A percentile compares a stretch with the other conserved stretches of the same genome.
These are phyloP conservation scores for Amylocarpus encephaloides DNA, from an alignment of 2,329 filamentous ascomycete species.

Conservation along the genomic window DNA sequence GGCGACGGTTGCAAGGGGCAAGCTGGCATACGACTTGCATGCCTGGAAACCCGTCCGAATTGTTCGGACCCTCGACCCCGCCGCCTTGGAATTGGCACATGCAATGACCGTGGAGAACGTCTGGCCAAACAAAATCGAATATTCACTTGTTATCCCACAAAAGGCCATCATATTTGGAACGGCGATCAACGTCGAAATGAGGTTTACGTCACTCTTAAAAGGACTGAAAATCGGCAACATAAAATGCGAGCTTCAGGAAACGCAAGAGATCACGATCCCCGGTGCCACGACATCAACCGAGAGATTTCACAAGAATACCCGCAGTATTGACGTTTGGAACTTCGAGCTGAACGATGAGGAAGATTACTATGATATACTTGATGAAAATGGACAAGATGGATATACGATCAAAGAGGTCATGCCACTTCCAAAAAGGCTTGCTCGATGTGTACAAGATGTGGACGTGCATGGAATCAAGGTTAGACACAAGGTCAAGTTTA, in stretches of 20 bases:
- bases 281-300: slow-evolving; percentile 40
- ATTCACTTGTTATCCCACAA: slow-evolving; percentile 86
- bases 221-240: slow-evolving; percentile 81
- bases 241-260: slow-evolving; percentile 72
- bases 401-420: slow-evolving; percentile 55
- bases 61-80: slow-evolving; percentile 69
- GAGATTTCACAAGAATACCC: slow-evolving; percentile 56
- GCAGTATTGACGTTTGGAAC: slow-evolving; percentile 56
- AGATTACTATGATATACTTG: slow-evolving; percentile 63
- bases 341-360: slow-evolving; percentile 50
- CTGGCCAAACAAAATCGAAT: slow-evolving; percentile 96
- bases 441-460: slow-evolving; percentile 81
- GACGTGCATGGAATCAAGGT: slow-evolving; percentile 87
- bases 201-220: slow-evolving; percentile 82
- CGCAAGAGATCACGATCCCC: slow-evolving; percentile 58
- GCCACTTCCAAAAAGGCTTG: slow-evolving; percentile 74
- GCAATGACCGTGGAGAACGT: slow-evolving; percentile 95
- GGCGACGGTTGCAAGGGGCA: slow-evolving; percentile 79
- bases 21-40: slow-evolving; percentile 80
- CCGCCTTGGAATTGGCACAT: slow-evolving; percentile 71
- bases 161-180: slow-evolving; percentile 94
- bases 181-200: slow-evolving; percentile 75
- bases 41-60: slow-evolving; percentile 73
- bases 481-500: slow-evolving; percentile 85
- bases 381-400: slow-evolving; percentile 60